A percentile compares a stretch with the other conserved stretches of the same genome.
Conservation (phyloP, 768 basidiomycete genomes). For the Harrya chromipes region DNA sequence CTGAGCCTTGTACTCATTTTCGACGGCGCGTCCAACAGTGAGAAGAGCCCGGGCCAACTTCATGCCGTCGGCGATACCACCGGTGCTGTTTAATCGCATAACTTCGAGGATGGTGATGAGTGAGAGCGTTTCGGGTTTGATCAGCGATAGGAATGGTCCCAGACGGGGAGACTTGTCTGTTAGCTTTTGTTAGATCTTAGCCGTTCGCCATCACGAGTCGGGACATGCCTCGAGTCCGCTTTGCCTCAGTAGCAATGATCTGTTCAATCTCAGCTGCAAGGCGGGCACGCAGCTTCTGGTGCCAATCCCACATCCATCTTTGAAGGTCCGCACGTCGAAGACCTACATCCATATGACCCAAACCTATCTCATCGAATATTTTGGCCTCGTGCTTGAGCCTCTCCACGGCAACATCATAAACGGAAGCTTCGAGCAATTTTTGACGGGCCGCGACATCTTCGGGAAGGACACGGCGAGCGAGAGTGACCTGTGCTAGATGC, state of each 20-base stretch:
- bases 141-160: constrained; percentile 69
- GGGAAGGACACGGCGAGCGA: constrained; percentile 60
- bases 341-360: constrained; percentile 43
- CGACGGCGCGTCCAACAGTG: constrained; percentile 77
- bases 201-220: not conserved
- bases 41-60: constrained; percentile 84
- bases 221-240: constrained; percentile 21
- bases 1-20: constrained; percentile 86
- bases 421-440: constrained; percentile 78
- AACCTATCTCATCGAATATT: constrained; percentile 53
- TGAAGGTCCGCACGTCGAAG: constrained; percentile 54
- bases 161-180: constrained; percentile 33
- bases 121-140: constrained; percentile 76
- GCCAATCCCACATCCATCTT: constrained; percentile 88
- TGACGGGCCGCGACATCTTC: constrained; percentile 74
- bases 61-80: constrained; percentile 82
- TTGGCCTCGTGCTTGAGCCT: constrained; percentile 64
- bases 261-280: constrained; percentile 50
- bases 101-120: constrained; percentile 87
- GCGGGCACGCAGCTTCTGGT: constrained; percentile 51
- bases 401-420: constrained; percentile 77
- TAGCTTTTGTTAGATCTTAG: not conserved
- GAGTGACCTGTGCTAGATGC: constrained; percentile 60
- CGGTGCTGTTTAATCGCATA: constrained; percentile 75
- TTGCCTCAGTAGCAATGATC: constrained; percentile 39